Evolutionary conservation across 169 alveolate genomes (phyloP).

Genomic region (Plasmodium gallinaceum): DNA sequence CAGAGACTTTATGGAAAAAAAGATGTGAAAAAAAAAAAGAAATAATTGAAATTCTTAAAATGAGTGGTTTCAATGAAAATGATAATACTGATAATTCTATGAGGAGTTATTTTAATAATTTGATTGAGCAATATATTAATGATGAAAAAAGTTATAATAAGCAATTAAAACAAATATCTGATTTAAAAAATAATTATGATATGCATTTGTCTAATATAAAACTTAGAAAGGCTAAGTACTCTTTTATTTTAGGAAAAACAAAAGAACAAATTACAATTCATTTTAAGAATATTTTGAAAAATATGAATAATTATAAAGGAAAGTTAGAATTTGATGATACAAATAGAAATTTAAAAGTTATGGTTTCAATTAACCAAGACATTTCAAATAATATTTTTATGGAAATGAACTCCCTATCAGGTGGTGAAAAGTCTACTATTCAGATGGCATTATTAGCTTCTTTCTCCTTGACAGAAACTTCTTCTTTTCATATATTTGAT

Average conservation of each 20-base stretch:
- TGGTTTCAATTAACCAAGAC: conserved; percentile 61
- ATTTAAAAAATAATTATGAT: conserved; percentile 60
- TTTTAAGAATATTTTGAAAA: conserved; percentile 54
- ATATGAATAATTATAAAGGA: conserved; percentile 70
- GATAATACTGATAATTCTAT: conserved; percentile 63
- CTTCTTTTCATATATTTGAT: conserved; percentile 82
- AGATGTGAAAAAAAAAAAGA: conserved; percentile 65
- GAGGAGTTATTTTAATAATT: conserved; percentile 27
- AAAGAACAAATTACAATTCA: conserved; percentile 38
- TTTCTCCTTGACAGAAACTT: conserved; percentile 77
- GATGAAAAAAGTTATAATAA: conserved; percentile 41
- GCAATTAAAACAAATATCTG: conserved; percentile 59
- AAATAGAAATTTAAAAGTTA: conserved; percentile 40
- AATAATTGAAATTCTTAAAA: conserved; percentile 40
- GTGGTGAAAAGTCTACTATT: conserved; percentile 82
- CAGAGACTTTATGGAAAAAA: conserved; percentile 72
- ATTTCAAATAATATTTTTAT: conserved; percentile 44
- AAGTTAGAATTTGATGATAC: conserved; percentile 59
- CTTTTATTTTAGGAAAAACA: conserved; percentile 40
- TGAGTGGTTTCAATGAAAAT: conserved; percentile 20
- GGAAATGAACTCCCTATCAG: conserved; percentile 80
- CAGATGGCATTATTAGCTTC: conserved; percentile 81
- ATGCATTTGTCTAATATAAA: conserved; percentile 69
- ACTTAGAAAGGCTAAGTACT: conserved; percentile 27
- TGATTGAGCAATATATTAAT: conserved; percentile 53